Base-by-base conservation (phyloP, 768 basidiomycete genomes). In the Suillus subluteus region DNA sequence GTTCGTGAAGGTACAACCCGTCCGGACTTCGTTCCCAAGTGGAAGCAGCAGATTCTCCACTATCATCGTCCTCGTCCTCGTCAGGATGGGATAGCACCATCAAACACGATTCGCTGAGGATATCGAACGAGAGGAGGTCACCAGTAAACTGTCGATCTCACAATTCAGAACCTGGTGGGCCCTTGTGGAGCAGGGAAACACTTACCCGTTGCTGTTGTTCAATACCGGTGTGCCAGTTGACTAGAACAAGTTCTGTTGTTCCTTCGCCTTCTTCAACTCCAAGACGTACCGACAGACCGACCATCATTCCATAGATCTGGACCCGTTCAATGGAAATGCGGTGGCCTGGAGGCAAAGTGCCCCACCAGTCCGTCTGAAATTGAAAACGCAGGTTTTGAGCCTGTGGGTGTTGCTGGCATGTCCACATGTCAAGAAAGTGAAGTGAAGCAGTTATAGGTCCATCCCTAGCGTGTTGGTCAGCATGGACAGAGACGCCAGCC, bases 371-470 rank as follows among this genome's bases (percentile, higher is more conserved):
- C 13, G 78, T 79, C 62, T 70, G 76, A 52, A 75, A 76, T 38
- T 66, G 71, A 40, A 78, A 64, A 32, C 71, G 68, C 21, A 75
- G 68, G 43, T 78, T 73, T 46, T 68, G 52, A 37, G 86, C 83
- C 61, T 75, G 78, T 38, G 82, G 78, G 70, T 89, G 87, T 70
- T 86, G 85, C 64, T 81, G 83, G 66, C 86, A 86, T n/a, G 79
- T 79, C 79, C 83, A 84, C 62, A 88, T 74, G 72, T 87, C 80
- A 66, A 86, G 83, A 65, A 89, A 80, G 68, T 86, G 85, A 68
- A 89, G 54, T 21, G 68, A 65, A 67, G 72, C 68, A 18, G 63
- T 66, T 62, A 75, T 75, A 18, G 74, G 71, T 4, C 70, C 70
- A 62, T 71, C 73, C 55, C 76, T 77, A 68, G 58, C 9, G 11